Evolutionary conservation across 371 early-diverging fungal species (phyloP), one percentile per base, ranked within the genome.

Genomic region (Chytridium lagenaria): DNA sequence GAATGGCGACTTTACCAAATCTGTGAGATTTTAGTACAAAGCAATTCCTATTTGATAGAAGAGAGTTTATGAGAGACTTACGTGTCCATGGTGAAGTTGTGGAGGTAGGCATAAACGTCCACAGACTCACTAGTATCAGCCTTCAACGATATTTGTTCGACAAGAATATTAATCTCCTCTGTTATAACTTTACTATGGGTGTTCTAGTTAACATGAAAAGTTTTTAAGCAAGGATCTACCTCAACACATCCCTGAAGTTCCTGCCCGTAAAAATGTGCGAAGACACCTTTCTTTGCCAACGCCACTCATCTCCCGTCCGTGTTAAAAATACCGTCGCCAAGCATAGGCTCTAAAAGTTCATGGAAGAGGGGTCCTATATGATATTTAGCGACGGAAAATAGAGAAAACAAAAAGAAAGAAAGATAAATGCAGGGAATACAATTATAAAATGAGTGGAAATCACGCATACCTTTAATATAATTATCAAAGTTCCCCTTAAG

Each of bases 401-500:
- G 44, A 12, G 12, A 44, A 12, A 12, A 44, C 19, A 19, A 44
- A 44, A 19, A 19, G 44, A 44, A 44, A 44, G 44, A 44, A 7
- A 19, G n/a, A n/a, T n/a, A n/a, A n/a, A n/a, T n/a, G n/a, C n/a
- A n/a, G n/a, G n/a, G n/a, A n/a, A n/a, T n/a, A n/a, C n/a, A n/a
- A n/a, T n/a, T n/a, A n/a, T n/a, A n/a, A n/a, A n/a, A n/a, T n/a
- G n/a, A n/a, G n/a, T n/a, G n/a, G n/a, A n/a, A n/a, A n/a, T n/a
- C n/a, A 44, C 15, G 3, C 44, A n/a, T 49, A 26, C 80, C 80
- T 61, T 80, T 80, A 51, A 70, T 67, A 38, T 74, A 80, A 59
- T 77, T 80, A 19, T 79, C 79, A 59, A 76, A 79, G 33, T 79
- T 67, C 7, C 65, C 38, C 51, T 64, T 70, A 28, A 79, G 57